Evolutionary conservation across 148 eudicot species (phyloP), one percentile per base, ranked within the genome.

Genomic region (Nepenthes mirabilis): DNA sequence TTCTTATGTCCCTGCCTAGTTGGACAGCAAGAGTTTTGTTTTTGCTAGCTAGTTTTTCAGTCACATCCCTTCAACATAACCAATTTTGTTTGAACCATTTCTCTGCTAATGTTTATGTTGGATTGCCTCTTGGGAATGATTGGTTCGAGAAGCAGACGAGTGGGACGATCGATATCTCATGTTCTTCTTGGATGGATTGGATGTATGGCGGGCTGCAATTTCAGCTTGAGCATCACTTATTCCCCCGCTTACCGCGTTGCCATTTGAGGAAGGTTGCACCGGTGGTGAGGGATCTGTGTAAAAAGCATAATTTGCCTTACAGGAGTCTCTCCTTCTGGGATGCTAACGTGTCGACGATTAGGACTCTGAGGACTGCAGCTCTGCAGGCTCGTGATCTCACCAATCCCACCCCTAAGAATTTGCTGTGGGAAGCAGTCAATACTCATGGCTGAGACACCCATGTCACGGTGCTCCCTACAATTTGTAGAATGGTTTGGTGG

Each of bases 211-310:
- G 97, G 14, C 60, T 91, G 34, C 97, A 91, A 37, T 91, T 91
- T 55, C 97, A 91, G 82, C 83, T 91, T 1, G 97, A 91, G 58
- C 97, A 91, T 62, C 97, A 91, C 48, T 63, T 91, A 75, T 91
- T 91, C 62, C 97, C 97, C 0, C 78, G 97, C 48, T 35, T 91
- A 60, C 97, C 97, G 6, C 68, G 97, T 57, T 74, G 79, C 59
- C 87, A 91, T 1, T 61, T 91, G 65, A 87, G 97, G 84, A 84
- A 61, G 48, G 66, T 91, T 9, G 66, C 97, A 5, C 97, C 97
- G 1, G 49, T 85, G 32, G 82, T 85, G 11, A 74, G 63, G 64
- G 93, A 83, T 7, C 69, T 79, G 0, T 91, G 97, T 76, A 91
- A 85, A 88, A 91, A 91, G 70, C 97, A 91, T 54, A 71, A 75